Evolutionary conservation across 2,329 filamentous ascomycete genomes (phyloP).

Genomic region (Chrysosporium keratinophilum): DNA sequence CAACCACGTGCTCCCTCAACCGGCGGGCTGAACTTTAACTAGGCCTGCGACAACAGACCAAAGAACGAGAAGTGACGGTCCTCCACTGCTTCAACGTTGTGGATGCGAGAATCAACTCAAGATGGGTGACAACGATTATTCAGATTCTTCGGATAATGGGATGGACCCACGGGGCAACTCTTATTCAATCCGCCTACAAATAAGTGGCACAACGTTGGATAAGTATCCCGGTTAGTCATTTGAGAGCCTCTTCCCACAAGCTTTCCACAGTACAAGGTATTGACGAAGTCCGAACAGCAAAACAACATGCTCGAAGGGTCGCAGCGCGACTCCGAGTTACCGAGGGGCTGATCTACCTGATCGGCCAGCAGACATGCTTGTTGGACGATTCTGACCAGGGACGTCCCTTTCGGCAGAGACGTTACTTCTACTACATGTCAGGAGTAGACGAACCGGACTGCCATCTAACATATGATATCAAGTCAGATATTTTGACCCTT

Average conservation of each 20-base stretch:
- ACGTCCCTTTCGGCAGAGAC: constrained; percentile 45
- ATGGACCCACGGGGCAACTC: neutral
- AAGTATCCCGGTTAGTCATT: constrained; percentile 10
- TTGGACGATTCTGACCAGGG: constrained; percentile 51
- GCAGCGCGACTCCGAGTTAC: constrained; percentile 32
- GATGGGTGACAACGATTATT: neutral
- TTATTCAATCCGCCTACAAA: constrained; percentile 1
- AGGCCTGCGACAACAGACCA: too few relatives aligned
- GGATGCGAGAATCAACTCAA: neutral
- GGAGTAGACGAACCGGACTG: constrained; percentile 47
- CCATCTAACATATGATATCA: constrained; percentile 48
- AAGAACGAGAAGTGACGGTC: too few relatives aligned
- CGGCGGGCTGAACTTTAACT: too few relatives aligned
- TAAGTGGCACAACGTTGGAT: neutral
- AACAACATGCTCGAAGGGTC: constrained; percentile 41
- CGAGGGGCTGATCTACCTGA: constrained; percentile 47
- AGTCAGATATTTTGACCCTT: constrained; percentile 53
- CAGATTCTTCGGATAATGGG: neutral
- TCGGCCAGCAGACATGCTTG: constrained; percentile 40
- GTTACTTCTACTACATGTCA: constrained; percentile 53
- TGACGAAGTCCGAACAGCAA: constrained; percentile 29
- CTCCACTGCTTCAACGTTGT: too few relatives aligned
- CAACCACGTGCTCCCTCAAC: too few relatives aligned
- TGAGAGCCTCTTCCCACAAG: neutral
- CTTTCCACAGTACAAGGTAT: neutral